Evolutionary conservation across 108 stramenopile species (phyloP).

Genomic region (Fragilariopsis cylindrus): DNA sequence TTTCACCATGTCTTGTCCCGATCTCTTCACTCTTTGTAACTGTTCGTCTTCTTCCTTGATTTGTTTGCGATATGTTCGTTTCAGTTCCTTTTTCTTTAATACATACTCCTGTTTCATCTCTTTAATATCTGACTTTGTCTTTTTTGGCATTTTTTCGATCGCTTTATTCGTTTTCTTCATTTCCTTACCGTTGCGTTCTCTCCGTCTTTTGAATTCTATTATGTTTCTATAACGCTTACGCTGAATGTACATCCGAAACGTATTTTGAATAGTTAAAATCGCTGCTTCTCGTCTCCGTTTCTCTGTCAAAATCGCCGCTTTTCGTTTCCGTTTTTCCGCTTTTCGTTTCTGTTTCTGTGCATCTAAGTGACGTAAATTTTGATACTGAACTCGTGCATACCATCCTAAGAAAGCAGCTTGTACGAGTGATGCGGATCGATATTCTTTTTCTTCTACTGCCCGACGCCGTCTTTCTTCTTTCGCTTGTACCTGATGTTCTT

Average conservation of each 20-base stretch:
- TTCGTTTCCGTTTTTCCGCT: not conserved
- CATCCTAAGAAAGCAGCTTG: conserved; percentile 22
- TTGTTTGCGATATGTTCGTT: conserved; percentile 5
- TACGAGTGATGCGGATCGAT: not conserved
- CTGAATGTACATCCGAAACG: conserved; percentile 9
- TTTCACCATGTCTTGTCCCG: conserved; percentile 26
- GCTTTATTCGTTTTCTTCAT: conserved; percentile 28
- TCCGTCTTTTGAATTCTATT: conserved; percentile 9
- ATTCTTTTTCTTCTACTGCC: conserved; percentile 17
- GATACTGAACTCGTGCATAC: conserved; percentile 16
- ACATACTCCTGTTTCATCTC: conserved; percentile 31
- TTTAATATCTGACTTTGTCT: conserved; percentile 28
- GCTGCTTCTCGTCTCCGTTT: not conserved
- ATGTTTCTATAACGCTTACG: conserved; percentile 20
- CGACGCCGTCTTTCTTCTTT: not conserved
- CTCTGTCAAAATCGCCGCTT: not conserved
- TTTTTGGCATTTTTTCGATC: conserved; percentile 25
- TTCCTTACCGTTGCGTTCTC: conserved; percentile 25
- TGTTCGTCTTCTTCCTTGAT: conserved; percentile 19
- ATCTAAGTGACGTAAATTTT: not conserved
- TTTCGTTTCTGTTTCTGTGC: conserved; percentile 11
- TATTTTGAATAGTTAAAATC: conserved; percentile 4
- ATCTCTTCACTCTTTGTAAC: conserved; percentile 10
- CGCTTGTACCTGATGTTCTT: not conserved
- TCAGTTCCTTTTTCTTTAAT: conserved; percentile 30